These are phyloP conservation scores for Chamaenerion angustifolium DNA, from an alignment of 345 rosid genomes.

Conservation along the genomic window DNA sequence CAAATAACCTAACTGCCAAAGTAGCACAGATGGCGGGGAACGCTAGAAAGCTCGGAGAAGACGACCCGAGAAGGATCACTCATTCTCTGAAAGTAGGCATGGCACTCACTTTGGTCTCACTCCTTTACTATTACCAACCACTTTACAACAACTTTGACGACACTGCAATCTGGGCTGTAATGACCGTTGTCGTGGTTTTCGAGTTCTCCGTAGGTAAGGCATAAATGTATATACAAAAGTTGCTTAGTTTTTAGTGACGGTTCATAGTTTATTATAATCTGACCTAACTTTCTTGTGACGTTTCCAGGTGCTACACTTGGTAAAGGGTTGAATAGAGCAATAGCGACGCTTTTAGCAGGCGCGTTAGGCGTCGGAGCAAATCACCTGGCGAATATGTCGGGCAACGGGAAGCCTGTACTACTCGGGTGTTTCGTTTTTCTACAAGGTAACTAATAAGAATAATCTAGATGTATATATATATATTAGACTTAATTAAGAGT, in stretches of 20 bases:
- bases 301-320: constrained; percentile 43
- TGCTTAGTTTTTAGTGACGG: too few relatives aligned
- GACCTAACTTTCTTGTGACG: too few relatives aligned
- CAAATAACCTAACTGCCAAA: constrained; percentile 7
- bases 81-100: constrained; percentile 70
- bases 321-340: constrained; percentile 53
- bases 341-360: constrained; percentile 57
- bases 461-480: too few relatives aligned
- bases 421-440: constrained; percentile 52
- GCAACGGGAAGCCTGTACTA: constrained; percentile 51
- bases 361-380: constrained; percentile 58
- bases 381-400: constrained; percentile 41
- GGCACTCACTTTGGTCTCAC: constrained; percentile 47
- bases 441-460: constrained; percentile 24
- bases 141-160: constrained; percentile 49
- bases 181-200: constrained; percentile 72
- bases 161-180: constrained; percentile 73
- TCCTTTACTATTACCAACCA: constrained; percentile 47
- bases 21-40: constrained; percentile 8
- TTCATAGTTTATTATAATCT: too few relatives aligned
- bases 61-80: constrained; percentile 52
- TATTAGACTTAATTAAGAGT: too few relatives aligned
- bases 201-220: constrained; percentile 65
- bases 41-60: constrained; percentile 31
- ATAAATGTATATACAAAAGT: too few relatives aligned